Conservation (phyloP, 768 basidiomycete species). For the Kwoniella dejecticola region DNA sequence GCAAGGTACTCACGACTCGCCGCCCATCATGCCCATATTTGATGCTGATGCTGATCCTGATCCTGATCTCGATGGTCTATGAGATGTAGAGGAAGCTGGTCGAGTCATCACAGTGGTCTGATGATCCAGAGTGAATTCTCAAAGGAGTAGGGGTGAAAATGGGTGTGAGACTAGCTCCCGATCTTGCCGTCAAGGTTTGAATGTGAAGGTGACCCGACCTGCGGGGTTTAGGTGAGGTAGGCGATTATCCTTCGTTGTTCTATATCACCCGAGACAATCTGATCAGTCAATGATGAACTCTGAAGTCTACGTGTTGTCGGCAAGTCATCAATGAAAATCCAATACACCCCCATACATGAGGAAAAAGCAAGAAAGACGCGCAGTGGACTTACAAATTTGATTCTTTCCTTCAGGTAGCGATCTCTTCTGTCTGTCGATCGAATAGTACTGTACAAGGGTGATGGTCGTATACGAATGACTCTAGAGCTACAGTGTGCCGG, state of each 20-base stretch:
- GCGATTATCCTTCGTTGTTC: neutral
- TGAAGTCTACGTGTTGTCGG: neutral
- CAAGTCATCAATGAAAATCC: neutral
- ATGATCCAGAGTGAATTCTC: neutral
- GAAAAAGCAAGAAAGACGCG: neutral
- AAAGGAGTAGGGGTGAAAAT: slow-evolving; percentile 1
- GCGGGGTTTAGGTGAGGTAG: slow-evolving; percentile 7
- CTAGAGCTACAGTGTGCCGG: neutral
- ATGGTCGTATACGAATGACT: neutral
- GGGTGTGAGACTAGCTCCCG: slow-evolving; percentile 17
- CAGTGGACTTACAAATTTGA: slow-evolving; percentile 1
- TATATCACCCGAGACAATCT: neutral
- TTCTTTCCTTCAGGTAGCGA: neutral
- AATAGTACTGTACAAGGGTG: neutral
- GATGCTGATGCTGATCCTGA: slow-evolving; percentile 17
- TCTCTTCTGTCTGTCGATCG: no score
- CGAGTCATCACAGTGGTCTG: slow-evolving; percentile 11
- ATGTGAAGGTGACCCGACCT: slow-evolving; percentile 11
- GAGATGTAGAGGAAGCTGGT: slow-evolving; percentile 12
- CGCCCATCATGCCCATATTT: slow-evolving; percentile 15
- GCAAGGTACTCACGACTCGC: slow-evolving; percentile 18
- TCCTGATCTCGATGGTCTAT: slow-evolving; percentile 14
- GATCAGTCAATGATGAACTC: slow-evolving; percentile 4
- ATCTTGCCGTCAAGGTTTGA: slow-evolving; percentile 16
- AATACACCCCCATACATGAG: neutral